These are phyloP conservation scores for Xylariaceae sp. DNA, from an alignment of 2,329 filamentous ascomycete genomes.

Conservation along the genomic window DNA sequence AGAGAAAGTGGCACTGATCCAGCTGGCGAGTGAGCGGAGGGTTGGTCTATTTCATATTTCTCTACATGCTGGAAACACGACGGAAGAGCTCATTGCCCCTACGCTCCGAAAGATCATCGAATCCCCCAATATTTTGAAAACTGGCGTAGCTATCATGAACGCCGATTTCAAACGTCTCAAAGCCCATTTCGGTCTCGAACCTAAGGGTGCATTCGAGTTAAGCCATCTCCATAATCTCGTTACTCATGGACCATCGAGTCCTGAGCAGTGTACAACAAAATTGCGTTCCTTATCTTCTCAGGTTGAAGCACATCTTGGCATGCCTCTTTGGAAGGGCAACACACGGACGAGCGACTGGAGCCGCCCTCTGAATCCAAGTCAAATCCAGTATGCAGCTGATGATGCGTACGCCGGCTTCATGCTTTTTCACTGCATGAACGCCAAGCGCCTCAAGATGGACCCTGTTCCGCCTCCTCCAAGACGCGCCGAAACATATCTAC, in stretches of 20 bases:
- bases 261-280: slow-evolving; percentile 14
- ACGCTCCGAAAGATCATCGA: slow-evolving; percentile 26
- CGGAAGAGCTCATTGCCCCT: slow-evolving; percentile 26
- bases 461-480: slow-evolving; percentile 20
- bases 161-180: slow-evolving; percentile 23
- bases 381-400: slow-evolving; percentile 23
- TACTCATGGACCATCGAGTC: slow-evolving; percentile 2
- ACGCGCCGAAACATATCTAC: slow-evolving; percentile 17
- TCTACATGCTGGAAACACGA: slow-evolving; percentile 21
- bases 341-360: slow-evolving; percentile 24
- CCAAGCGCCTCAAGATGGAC: slow-evolving; percentile 21
- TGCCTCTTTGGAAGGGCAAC: slow-evolving; percentile 23
- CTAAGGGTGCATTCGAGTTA: slow-evolving; percentile 25
- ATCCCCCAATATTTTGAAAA: slow-evolving; percentile 22
- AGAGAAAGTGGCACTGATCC: slow-evolving; percentile 26
- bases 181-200: slow-evolving; percentile 17
- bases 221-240: slow-evolving; percentile 25
- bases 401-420: slow-evolving; percentile 29
- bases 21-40: slow-evolving; percentile 24
- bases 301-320: slow-evolving; percentile 21
- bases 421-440: slow-evolving; percentile 29
- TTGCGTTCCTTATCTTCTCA: slow-evolving; percentile 17
- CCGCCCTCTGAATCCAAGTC: slow-evolving; percentile 10
- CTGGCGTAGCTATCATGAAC: slow-evolving; percentile 21
- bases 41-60: slow-evolving; percentile 28